Percentiles rank a stretch among this genome's conserved stretches.
These are phyloP conservation scores for Lasiodiplodia gonubiensis DNA, from an alignment of 2,329 filamentous ascomycete species.

Conservation along the genomic window DNA sequence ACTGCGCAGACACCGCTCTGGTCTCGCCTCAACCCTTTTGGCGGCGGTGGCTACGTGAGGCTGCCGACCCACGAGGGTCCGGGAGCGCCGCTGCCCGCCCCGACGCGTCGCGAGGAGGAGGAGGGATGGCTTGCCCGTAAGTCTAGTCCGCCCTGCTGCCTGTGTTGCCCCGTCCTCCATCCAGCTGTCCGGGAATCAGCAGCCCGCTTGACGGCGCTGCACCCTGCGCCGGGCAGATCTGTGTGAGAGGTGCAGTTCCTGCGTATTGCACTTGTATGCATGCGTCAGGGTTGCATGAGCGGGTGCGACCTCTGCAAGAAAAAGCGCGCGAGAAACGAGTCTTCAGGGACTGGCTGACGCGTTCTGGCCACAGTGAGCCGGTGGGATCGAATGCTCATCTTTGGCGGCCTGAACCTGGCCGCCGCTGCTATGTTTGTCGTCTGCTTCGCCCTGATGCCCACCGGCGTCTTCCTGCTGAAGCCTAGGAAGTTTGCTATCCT, in stretches of 20 bases:
- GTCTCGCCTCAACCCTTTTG: constrained; percentile 88
- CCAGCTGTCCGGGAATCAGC: constrained; percentile 8
- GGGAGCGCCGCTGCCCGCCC: constrained; percentile 84
- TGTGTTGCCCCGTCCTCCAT: constrained; percentile 12
- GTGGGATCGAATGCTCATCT: constrained; percentile 94
- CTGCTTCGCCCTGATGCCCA: constrained; percentile 87
- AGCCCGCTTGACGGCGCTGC: not conserved
- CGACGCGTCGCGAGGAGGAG: constrained; percentile 86
- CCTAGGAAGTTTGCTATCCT: constrained; percentile 95
- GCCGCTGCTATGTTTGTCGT: constrained; percentile 91
- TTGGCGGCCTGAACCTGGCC: constrained; percentile 86
- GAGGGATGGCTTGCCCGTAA: constrained; percentile 95
- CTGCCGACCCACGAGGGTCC: constrained; percentile 83
- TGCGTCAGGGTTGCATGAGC: constrained; percentile 47
- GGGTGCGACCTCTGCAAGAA: constrained; percentile 33
- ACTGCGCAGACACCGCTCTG: constrained; percentile 76
- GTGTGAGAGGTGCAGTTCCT: constrained; percentile 48
- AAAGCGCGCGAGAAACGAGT: constrained; percentile 6
- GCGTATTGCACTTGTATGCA: constrained; percentile 43
- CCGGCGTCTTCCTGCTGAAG: constrained; percentile 69
- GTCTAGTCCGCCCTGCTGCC: constrained; percentile 51
- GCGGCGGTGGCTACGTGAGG: constrained; percentile 83
- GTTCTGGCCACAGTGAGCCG: constrained; percentile 73
- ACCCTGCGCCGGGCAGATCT: constrained; percentile 36
- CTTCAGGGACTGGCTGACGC: constrained; percentile 19